phyloP scores from a whole-genome alignment of 805 yeast species.

The baker's yeast (Saccharomyces cerevisiae) region DNA sequence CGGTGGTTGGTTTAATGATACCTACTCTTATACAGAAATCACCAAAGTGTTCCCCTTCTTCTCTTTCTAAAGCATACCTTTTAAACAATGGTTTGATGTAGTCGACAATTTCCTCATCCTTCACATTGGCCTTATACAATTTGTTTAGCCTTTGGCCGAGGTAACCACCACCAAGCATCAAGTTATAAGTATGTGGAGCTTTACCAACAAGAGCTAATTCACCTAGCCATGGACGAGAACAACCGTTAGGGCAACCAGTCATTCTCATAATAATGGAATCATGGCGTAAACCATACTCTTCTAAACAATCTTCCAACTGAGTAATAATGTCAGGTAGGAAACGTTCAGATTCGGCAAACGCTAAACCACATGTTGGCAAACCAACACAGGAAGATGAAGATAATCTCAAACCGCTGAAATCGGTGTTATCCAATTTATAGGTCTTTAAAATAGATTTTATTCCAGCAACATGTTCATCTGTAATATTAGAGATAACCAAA shows the following conservation, averaged over 20 bases:
- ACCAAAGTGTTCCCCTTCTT: slow-evolving; percentile 90
- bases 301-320: slow-evolving; percentile 78
- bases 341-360: slow-evolving; percentile 97
- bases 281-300: slow-evolving; percentile 87
- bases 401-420: slow-evolving; percentile 74
- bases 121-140: slow-evolving; percentile 76
- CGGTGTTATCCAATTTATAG: slow-evolving; percentile 76
- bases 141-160: slow-evolving; percentile 89
- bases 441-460: slow-evolving; percentile 58
- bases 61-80: slow-evolving; percentile 88
- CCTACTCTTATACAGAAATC: slow-evolving; percentile 84
- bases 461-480: slow-evolving; percentile 54
- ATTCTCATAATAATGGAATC: slow-evolving; percentile 94
- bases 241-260: slow-evolving; percentile 99
- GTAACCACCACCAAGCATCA: slow-evolving; percentile 93
- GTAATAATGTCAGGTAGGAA: slow-evolving; percentile 69
- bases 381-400: slow-evolving; percentile 97
- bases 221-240: slow-evolving; percentile 97
- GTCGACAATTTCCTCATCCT: slow-evolving; percentile 78
- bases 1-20: slow-evolving; percentile 79
- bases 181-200: slow-evolving; percentile 86
- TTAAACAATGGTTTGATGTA: slow-evolving; percentile 80
- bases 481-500: slow-evolving; percentile 63
- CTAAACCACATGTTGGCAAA: slow-evolving; percentile 96
- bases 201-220: slow-evolving; percentile 94